Conservation (phyloP, 352 stramenopile species). For the Globisporangium alternatum region DNA sequence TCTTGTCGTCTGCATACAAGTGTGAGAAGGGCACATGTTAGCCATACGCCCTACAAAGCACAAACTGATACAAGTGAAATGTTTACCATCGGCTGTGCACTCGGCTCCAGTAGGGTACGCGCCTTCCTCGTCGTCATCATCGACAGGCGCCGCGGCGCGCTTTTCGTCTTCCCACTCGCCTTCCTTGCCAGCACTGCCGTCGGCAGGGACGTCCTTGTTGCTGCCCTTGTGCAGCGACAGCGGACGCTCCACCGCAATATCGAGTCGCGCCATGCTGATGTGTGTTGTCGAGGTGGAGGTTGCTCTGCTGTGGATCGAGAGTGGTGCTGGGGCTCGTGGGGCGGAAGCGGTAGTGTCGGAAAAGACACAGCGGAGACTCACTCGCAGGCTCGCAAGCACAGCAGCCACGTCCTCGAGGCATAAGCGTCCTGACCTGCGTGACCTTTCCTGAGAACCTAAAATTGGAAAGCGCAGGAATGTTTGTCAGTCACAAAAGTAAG, state of each 20-base stretch:
- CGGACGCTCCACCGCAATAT: neutral
- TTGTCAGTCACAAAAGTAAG: neutral
- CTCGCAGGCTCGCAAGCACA: neutral
- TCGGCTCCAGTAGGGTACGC: neutral
- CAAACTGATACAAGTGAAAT: neutral
- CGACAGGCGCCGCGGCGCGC: slow-evolving; percentile 12
- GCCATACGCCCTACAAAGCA: slow-evolving; percentile 12
- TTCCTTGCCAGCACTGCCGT: neutral
- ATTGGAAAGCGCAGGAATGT: neutral
- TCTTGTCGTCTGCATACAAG: slow-evolving; percentile 38
- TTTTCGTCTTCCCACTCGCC: slow-evolving; percentile 10
- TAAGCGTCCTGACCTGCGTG: neutral
- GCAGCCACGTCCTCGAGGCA: slow-evolving; percentile 2
- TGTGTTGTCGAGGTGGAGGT: neutral
- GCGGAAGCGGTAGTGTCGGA: slow-evolving; percentile 4
- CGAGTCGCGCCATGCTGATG: slow-evolving; percentile 10
- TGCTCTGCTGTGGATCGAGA: neutral
- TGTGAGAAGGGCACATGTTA: neutral
- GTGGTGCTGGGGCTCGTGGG: neutral
- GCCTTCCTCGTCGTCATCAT: slow-evolving; percentile 8
- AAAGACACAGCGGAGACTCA: neutral
- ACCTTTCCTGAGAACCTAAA: slow-evolving; percentile 4
- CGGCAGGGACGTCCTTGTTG: neutral
- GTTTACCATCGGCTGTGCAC: slow-evolving; percentile 1
- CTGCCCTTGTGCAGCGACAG: neutral